A percentile compares a stretch with the other conserved stretches of the same genome.
These are phyloP conservation scores for Penicillium parvum DNA, from an alignment of 495 filamentous ascomycete genomes.

Conservation along the genomic window DNA sequence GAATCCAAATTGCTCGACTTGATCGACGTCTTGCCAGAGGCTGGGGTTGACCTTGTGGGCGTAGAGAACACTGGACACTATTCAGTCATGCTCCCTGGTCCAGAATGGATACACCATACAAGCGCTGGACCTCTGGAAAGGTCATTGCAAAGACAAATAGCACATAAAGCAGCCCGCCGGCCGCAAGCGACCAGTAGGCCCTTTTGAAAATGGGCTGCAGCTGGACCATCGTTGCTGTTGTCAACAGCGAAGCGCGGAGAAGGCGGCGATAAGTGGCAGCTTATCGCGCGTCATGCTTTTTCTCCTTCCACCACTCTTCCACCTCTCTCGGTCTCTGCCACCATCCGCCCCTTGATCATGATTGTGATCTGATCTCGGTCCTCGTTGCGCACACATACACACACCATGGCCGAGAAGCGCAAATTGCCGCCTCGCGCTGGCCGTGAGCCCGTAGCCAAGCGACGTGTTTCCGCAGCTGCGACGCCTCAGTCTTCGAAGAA, in stretches of 20 bases:
- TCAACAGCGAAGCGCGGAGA: conserved; percentile 12
- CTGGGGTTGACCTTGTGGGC: conserved; percentile 66
- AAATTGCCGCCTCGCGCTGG: conserved; percentile 42
- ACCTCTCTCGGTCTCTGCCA: conserved; percentile 4
- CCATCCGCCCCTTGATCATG: neutral
- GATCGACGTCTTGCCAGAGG: conserved; percentile 64
- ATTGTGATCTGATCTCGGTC: neutral
- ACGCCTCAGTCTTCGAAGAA: conserved; percentile 33
- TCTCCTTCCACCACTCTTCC: conserved; percentile 20
- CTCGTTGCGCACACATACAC: no score
- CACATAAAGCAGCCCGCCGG: conserved; percentile 50
- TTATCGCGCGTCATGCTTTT: conserved; percentile 26
- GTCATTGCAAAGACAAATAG: conserved; percentile 43
- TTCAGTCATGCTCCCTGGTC: conserved; percentile 7
- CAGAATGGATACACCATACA: conserved; percentile 34
- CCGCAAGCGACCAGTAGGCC: conserved; percentile 53
- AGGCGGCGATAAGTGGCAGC: conserved; percentile 13
- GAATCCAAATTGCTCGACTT: conserved; percentile 77
- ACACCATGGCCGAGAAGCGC: conserved; percentile 51
- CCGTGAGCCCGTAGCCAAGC: conserved; percentile 45
- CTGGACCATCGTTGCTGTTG: conserved; percentile 28
- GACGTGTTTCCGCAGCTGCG: conserved; percentile 42
- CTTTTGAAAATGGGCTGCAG: conserved; percentile 50
- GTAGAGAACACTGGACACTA: conserved; percentile 61
- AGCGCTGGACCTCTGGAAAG: conserved; percentile 46